phyloP scores from a whole-genome alignment of 805 yeast species.

The Barnettozyma siamensis region DNA sequence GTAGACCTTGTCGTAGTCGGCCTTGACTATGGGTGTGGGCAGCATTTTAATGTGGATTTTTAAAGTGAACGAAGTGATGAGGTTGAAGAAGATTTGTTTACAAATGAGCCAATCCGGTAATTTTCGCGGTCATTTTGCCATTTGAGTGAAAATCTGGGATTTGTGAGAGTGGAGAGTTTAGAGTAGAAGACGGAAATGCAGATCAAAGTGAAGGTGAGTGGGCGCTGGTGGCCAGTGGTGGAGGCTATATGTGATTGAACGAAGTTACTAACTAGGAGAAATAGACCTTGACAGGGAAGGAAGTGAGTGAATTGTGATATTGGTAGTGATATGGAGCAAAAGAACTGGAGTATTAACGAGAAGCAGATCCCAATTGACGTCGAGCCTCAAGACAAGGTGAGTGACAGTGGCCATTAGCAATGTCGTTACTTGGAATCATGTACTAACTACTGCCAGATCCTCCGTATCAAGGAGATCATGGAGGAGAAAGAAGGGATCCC shows the following conservation, averaged over 20 bases:
- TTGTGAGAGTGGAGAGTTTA: not conserved
- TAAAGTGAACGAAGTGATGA: not conserved
- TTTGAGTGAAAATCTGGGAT: no score
- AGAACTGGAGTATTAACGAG: slow-evolving; percentile 11
- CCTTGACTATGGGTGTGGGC: slow-evolving; percentile 66
- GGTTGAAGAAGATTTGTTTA: not conserved
- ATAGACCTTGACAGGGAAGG: slow-evolving; percentile 72
- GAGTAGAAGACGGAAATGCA: slow-evolving; percentile 37
- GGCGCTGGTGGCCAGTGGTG: not conserved
- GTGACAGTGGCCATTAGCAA: slow-evolving; percentile 17
- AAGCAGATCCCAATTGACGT: slow-evolving; percentile 61
- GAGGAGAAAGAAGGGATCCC: slow-evolving; percentile 98
- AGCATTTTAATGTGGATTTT: slow-evolving; percentile 42
- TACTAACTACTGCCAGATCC: slow-evolving; percentile 36
- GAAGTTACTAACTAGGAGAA: slow-evolving; percentile 10
- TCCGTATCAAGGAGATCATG: slow-evolving; percentile 79
- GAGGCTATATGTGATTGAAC: no score
- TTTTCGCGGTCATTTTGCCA: not conserved
- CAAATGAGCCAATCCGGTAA: not conserved
- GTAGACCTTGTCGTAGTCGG: slow-evolving; percentile 70
- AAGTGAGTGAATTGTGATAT: slow-evolving; percentile 33
- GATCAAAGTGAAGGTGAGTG: slow-evolving; percentile 55
- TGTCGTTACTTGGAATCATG: slow-evolving; percentile 12
- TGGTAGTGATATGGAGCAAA: not conserved
- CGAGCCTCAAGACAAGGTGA: slow-evolving; percentile 58